Percentiles rank a stretch among this genome's conserved stretches.
phyloP scores from a whole-genome alignment of 108 stramenopile species.

The Cylindrotheca fusiformis region DNA sequence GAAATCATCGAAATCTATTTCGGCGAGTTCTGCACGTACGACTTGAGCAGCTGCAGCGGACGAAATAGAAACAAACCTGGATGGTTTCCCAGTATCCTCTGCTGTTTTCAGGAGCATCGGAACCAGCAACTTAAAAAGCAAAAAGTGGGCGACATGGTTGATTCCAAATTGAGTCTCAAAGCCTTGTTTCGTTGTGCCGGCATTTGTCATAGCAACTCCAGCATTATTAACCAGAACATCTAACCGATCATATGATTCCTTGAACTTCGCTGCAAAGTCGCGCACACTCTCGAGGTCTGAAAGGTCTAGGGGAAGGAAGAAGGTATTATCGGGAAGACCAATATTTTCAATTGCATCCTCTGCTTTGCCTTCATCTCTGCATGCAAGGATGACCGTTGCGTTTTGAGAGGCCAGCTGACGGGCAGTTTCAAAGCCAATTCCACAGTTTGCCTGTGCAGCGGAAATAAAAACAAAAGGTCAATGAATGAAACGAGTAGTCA shows the following conservation, averaged over 20 bases:
- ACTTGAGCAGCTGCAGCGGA: conserved; percentile 16
- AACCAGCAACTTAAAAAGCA: conserved; percentile 18
- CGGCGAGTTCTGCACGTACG: conserved; percentile 2
- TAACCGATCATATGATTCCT: conserved; percentile 23
- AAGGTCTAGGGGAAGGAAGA: background rate
- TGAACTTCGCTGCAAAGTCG: conserved; percentile 16
- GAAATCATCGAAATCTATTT: conserved; percentile 31
- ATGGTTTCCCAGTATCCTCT: conserved; percentile 19
- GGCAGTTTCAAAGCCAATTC: conserved; percentile 53
- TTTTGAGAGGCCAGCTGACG: conserved; percentile 35
- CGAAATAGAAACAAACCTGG: conserved; percentile 23
- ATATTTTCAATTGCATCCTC: conserved; percentile 18
- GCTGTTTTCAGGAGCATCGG: conserved; percentile 31
- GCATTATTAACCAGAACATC: conserved; percentile 43
- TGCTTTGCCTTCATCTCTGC: conserved; percentile 9
- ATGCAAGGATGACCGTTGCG: conserved; percentile 47
- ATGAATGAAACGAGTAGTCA: too few species aligned
- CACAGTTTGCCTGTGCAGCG: conserved; percentile 51
- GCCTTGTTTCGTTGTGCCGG: conserved; percentile 25
- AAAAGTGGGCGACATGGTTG: conserved; percentile 43
- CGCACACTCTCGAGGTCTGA: conserved; percentile 9
- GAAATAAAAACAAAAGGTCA: too few species aligned
- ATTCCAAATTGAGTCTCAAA: conserved; percentile 41
- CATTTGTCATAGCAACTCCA: conserved; percentile 23
- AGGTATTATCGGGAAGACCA: background rate